Base-by-base conservation (phyloP, 2,329 filamentous ascomycete genomes). In the Diaporthe batatas region DNA sequence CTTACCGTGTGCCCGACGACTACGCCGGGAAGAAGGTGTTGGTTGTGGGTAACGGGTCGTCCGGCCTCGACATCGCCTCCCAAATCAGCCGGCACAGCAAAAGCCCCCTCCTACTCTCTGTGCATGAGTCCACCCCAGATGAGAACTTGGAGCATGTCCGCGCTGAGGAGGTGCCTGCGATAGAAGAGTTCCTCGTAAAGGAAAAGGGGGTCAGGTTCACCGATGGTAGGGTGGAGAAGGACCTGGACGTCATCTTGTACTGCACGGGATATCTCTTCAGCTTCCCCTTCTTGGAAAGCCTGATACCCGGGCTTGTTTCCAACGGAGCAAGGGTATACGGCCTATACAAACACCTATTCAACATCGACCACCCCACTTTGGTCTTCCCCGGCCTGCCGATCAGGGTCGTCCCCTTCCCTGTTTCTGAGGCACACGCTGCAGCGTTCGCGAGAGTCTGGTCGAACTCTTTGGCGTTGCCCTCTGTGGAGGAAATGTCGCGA, bases 181-280 rank as follows among this genome's bases (percentile, higher is more conserved):
- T 94, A 72, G 85, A 86, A 10, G 90, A 82, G 79, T 93, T 86
- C 76, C 81, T 86, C 16, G 79, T 84, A 0, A 82, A 86, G 4
- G 83, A 88, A 68, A 87, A 90, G 75, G 91, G 88, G 3, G 87
- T 94, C 2, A 83, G 86, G n/a, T 93, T 95, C 71, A 83, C 84
- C 59, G 88, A 94, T 77, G 92, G 91, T 0, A 85, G 85, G 0
- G 79, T 92, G 12, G 93, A 94, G 78, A 83, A 83, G 3, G 84
- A 91, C 44, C 82, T 98, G 71, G 95, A 98, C 78, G 88, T 90
- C 1, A 84, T 98, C 7, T 80, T 98, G 36, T 98, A 96, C 81
- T 95, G 94, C 80, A 98, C 96, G 0, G 96, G 96, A 0, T 98
- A 97, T 78, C 89, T 97, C 72, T 98, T 94, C 82, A 91, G 92